Evolutionary conservation across 176 grass and related monocot genomes (phyloP), one percentile per base, ranked within the genome.

Genomic region (Alloteropsis semialata): DNA sequence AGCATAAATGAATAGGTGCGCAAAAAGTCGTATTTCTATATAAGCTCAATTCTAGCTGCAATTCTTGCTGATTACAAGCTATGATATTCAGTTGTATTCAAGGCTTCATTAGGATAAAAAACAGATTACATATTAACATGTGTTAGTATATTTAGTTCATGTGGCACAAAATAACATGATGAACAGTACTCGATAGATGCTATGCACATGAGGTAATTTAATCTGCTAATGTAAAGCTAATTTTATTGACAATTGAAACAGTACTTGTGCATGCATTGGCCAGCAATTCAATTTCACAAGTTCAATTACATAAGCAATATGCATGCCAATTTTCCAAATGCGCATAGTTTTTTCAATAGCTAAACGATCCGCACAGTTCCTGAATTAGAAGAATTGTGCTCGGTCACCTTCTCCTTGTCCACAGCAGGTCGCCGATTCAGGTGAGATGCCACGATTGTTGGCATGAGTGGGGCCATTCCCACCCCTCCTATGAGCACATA

Each of bases 401-500:
- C 36, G 30, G 37, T 67, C 14, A 87, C 80, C 79, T 80, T 84
- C 66, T 83, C 79, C 49, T 82, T 77, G 50, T 89, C 96, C 34
- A 73, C 82, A 82, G 49, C 82, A 38, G 93, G 96, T 44, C 89
- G 85, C 36, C 87, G 86, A 83, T 96, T 98, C 77, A 98, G 72
- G 80, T 90, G 91, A 10, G 93, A 95, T 41, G 90, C 85, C 70
- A 96, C 96, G 72, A 98, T 30, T 61, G 88, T 87, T 7, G 93
- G 93, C 93, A 96, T 95, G 69, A 95, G 80, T 54, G 91, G 91
- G 43, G 93, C 76, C 91, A 95, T 87, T 42, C 89, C 92, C 69
- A 96, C 87, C 5, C 93, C 96, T 83, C 96, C 89, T 15, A 91
- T 96, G 72, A 98, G 96, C 14, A 91, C 93, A 73, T 98, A 96